These are phyloP conservation scores for Phytophthora megakarya DNA, from an alignment of 352 stramenopile genomes.

Conservation along the genomic window DNA sequence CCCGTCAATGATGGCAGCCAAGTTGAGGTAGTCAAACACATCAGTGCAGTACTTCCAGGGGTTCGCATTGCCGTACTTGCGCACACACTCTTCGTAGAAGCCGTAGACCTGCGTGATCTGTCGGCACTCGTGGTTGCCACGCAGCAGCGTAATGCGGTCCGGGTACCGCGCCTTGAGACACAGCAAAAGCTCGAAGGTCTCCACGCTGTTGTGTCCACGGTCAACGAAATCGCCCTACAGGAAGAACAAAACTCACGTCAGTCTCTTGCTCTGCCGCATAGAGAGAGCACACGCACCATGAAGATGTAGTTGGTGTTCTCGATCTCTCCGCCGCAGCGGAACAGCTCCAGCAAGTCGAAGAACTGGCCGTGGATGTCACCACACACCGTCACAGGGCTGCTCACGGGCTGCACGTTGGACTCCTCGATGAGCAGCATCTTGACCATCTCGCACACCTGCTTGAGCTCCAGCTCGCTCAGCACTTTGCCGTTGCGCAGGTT, in stretches of 20 bases:
- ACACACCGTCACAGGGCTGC: constrained; percentile 88
- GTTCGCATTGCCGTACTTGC: constrained; percentile 97
- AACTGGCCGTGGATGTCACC: constrained; percentile 92
- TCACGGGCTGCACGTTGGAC: constrained; percentile 91
- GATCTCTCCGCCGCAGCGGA: constrained; percentile 84
- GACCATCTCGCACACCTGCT: constrained; percentile 90
- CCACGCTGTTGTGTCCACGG: constrained; percentile 89
- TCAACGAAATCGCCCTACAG: constrained; percentile 89
- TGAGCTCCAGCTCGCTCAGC: constrained; percentile 88
- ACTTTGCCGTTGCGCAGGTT: constrained; percentile 77
- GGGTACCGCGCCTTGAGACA: constrained; percentile 87
- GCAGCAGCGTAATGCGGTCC: constrained; percentile 88
- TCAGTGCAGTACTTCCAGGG: constrained; percentile 97
- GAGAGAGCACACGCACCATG: constrained; percentile 56
- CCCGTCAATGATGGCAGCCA: constrained; percentile 94
- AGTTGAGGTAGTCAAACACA: constrained; percentile 96
- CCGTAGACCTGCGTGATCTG: constrained; percentile 98
- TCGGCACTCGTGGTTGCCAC: constrained; percentile 91
- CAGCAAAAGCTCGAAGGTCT: constrained; percentile 90
- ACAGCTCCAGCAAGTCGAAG: constrained; percentile 90
- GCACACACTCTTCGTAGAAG: constrained; percentile 97
- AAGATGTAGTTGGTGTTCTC: constrained; percentile 92
- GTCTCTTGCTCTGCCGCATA: background rate
- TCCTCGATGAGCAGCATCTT: constrained; percentile 93
- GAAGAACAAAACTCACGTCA: constrained; percentile 16